Base-by-base conservation (phyloP, 2,329 filamentous ascomycete species). In the Hypomyces perniciosus region DNA sequence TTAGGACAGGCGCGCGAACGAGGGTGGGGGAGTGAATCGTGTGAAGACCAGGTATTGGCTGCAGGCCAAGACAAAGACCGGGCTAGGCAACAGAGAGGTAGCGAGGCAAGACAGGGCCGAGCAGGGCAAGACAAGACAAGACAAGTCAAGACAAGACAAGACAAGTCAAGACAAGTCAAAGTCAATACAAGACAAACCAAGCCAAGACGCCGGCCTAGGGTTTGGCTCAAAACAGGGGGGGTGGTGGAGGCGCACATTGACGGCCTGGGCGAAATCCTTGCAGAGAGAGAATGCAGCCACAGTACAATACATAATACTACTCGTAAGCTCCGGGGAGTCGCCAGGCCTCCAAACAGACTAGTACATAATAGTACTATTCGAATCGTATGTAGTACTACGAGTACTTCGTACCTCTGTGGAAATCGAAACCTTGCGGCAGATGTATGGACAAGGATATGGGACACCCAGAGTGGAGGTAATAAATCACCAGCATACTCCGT, bases 201-300 rank as follows among this genome's bases (percentile, higher is more conserved):
- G 38, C 39, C 50, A 52, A 44, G 50, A 52, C 35, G 44, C 48
- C 43, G 42, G 43, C 39, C 44, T 37, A 28, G 27, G 41, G 50
- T 47, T 45, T 30, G 35, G 12, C 34, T 39, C 37, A 29, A 41
- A 47, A 33, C 33, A 47, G 44, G 50, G 50, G 33, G 42, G 4
- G 6, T n/a, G 12, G 50, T 52, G 50, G 50, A 52, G 48, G 40
- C 39, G 41, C 48, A 45, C 48, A 31, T 50, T 13, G 39, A 44
- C 50, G 48, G 43, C 40, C 26, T 33, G 44, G 28, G 38, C 20
- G 48, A 51, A 30, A 52, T 52, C 50, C 50, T 37, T 51, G 50
- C 48, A 40, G 44, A 47, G 40, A 34, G 34, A 39, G 44, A 46
- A 44, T 46, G 43, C 38, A 38, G 50, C 38, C 34, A 33, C 34